Evolutionary conservation across 306 rosid species (phyloP).

Genomic region (Castanea mollissima): DNA sequence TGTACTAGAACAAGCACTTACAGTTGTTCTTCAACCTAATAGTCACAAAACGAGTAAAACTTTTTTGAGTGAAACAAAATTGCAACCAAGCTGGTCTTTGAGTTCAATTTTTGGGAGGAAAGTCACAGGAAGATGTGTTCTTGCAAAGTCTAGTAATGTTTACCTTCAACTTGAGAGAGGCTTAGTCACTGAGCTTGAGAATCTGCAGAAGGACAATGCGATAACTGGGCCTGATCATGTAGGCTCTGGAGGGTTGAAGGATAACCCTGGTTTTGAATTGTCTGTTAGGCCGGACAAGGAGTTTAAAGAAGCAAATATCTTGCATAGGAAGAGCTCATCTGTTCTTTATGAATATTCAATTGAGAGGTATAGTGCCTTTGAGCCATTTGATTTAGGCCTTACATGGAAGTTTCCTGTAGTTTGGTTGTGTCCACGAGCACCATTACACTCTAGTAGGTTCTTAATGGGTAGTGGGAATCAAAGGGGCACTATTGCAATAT

Average conservation of each 20-base stretch:
- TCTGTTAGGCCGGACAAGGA: constrained; percentile 65
- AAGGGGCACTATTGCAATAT: constrained; percentile 92
- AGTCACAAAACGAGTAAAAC: constrained; percentile 31
- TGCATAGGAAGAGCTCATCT: constrained; percentile 37
- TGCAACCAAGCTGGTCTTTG: constrained; percentile 89
- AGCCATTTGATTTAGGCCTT: constrained; percentile 75
- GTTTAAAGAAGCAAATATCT: constrained; percentile 46
- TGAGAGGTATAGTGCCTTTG: constrained; percentile 40
- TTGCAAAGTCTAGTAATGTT: constrained; percentile 76
- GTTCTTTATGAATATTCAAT: constrained; percentile 62
- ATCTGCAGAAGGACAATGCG: constrained; percentile 41
- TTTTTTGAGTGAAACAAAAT: constrained; percentile 37
- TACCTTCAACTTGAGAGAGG: constrained; percentile 68
- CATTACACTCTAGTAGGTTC: constrained; percentile 81
- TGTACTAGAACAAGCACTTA: constrained; percentile 80
- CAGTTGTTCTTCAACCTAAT: constrained; percentile 74
- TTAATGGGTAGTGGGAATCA: constrained; percentile 91
- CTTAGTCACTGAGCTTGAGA: constrained; percentile 55
- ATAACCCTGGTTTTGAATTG: constrained; percentile 61
- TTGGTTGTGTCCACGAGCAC: constrained; percentile 78
- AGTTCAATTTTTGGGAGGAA: constrained; percentile 81
- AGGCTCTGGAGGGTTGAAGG: constrained; percentile 35
- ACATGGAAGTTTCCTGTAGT: constrained; percentile 71
- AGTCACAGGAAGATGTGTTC: constrained; percentile 68
- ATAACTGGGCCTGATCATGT: constrained; percentile 25